Percentiles rank a stretch among this genome's conserved stretches.
Conservation (phyloP, 208 protist species). For the Crithidia brevicula region DNA sequence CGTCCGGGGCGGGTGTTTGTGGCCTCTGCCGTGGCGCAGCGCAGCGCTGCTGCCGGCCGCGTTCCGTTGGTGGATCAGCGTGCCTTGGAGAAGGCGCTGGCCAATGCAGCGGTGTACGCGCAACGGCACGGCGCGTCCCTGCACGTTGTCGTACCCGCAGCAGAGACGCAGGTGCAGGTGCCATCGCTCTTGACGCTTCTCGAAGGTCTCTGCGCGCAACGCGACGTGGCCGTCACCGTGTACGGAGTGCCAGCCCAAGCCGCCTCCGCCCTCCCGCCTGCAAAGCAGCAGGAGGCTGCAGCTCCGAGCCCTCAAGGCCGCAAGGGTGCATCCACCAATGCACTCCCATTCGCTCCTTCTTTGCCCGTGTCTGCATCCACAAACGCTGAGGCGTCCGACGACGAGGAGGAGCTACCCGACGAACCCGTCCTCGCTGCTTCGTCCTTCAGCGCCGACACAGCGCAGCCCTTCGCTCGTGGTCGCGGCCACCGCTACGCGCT, state of each 20-base stretch:
- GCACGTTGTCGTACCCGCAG: constrained; percentile 34
- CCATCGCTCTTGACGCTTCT: constrained; percentile 16
- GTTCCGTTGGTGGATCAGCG: constrained; percentile 35
- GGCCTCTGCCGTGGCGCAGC: constrained; percentile 48
- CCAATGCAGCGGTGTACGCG: constrained; percentile 29
- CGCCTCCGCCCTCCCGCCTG: too few species aligned
- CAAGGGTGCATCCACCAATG: too few species aligned
- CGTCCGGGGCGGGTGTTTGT: constrained; percentile 43
- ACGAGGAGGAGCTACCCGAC: background rate
- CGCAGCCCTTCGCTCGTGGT: background rate
- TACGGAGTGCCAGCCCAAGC: constrained; percentile 20
- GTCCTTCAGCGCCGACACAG: background rate
- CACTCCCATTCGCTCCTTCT: background rate
- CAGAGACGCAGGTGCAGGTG: constrained; percentile 23
- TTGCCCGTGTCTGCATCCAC: too few species aligned
- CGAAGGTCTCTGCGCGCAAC: background rate
- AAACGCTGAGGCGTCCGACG: background rate
- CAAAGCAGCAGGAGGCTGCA: too few species aligned
- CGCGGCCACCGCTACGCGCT: constrained; percentile 6
- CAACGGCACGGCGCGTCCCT: constrained; percentile 31
- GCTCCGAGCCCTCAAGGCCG: too few species aligned
- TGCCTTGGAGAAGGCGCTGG: constrained; percentile 32
- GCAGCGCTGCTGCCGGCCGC: constrained; percentile 15
- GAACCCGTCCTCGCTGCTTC: background rate
- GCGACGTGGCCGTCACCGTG: constrained; percentile 15